Conservation (phyloP, 257 asterid species). For the Avicennia marina region DNA sequence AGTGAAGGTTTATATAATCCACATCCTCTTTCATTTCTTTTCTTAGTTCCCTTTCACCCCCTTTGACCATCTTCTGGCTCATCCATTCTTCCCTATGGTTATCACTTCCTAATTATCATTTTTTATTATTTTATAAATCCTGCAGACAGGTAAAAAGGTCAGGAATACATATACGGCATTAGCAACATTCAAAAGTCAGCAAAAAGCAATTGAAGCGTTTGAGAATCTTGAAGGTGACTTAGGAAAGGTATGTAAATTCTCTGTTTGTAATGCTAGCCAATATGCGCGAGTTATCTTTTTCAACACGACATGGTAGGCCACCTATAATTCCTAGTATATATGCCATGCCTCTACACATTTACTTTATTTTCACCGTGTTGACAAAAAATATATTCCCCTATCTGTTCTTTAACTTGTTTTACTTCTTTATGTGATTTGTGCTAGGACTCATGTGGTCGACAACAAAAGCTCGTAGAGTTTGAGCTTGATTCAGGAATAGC, state of each 20-base stretch:
- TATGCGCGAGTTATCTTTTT: background rate
- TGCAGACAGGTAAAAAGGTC: conserved; percentile 45
- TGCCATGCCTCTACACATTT: too few species aligned
- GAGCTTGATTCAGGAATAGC: conserved; percentile 36
- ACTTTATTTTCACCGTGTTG: too few species aligned
- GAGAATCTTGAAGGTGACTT: conserved; percentile 50
- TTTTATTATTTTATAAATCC: conserved; percentile 13
- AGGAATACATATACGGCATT: conserved; percentile 49
- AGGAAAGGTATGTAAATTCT: conserved; percentile 45
- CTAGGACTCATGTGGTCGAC: conserved; percentile 63
- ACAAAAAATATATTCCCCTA: background rate
- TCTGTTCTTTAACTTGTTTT: background rate
- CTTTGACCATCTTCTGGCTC: background rate
- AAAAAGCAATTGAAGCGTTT: conserved; percentile 65
- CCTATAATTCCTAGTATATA: too few species aligned
- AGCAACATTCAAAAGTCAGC: conserved; percentile 51
- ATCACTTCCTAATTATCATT: background rate
- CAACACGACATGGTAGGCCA: too few species aligned
- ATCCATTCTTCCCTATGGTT: background rate
- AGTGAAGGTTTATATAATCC: conserved; percentile 51
- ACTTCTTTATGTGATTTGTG: conserved; percentile 4
- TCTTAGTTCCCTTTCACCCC: background rate
- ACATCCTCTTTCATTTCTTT: conserved; percentile 1
- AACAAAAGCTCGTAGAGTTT: conserved; percentile 51
- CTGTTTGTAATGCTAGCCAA: background rate